Evolutionary conservation across 371 early-diverging fungal genomes (phyloP), one percentile per base, ranked within the genome.

Genomic region (Blakeslea trispora): DNA sequence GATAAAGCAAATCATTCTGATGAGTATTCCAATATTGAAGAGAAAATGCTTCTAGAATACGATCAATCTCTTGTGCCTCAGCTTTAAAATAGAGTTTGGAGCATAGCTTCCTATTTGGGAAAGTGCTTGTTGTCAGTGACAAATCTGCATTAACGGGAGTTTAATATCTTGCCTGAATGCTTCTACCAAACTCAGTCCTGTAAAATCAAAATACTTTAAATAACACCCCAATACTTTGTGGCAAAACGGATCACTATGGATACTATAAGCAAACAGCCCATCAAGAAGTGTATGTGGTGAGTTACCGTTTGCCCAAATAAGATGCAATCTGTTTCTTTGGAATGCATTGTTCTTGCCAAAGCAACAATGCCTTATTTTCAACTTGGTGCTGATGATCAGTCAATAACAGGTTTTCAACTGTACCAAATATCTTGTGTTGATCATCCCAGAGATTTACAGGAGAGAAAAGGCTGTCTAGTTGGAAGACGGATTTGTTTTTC

Each of bases 11-110:
- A 17, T 79, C 57, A 3, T 72, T 77, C 18, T 45, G 17, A 61
- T 93, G 91, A 59, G 91, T 88, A 15, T 75, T 76, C 72, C 85
- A 89, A 68, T 88, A 95, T 19, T 87, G 73, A 55, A 76, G 66
- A 7, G 94, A 79, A 71, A 95, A 88, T 39, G 74, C 86, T 45
- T 84, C 83, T 43, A 96, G 62, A 40, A 95, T 85, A 5, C 95
- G 81, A 70, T 93, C 95, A 32, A 94, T 86, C 49, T 87, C 83
- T 66, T 94, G 95, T 9, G 94, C 84, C 69, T 95, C 95, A 17
- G 91, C 95, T 40, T 84, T 87, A 50, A 95, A 71, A 37, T 81
- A 79, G 0, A 92, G 68, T 23, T 87, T 84, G 31, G 74, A 68
- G 57, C 91, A 90, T 44, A 93, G 61, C 21, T 62, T 72, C 43